Evolutionary conservation across 805 yeast genomes (phyloP), one percentile per base, ranked within the genome.

Genomic region (Ogataea pilisensis): DNA sequence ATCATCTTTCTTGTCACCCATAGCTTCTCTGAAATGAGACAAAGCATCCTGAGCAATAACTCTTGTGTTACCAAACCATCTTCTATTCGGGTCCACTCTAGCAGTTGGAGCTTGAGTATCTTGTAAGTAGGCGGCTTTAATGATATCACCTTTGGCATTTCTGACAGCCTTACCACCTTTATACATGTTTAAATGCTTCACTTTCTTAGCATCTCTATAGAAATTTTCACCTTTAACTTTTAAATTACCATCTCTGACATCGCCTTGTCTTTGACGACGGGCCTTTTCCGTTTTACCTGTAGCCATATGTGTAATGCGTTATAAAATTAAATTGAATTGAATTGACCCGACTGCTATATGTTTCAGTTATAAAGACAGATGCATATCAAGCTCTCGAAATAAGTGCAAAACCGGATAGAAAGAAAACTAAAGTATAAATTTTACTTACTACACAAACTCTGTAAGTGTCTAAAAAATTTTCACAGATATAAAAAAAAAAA

Each of bases 51-150:
- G 99, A 4, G 97, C 91, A 58, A 91, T 91, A 31, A 91, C 99
- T 59, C 99, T 78, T 12, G 99, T 88, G 66, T 89, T 93, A 36
- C 96, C 96, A 60, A 93, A 93, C 99, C 98, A 91, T 60, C 95
- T 79, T 63, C 96, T 78, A 64, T 91, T 91, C 6, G 99, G 98
- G 60, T 87, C 96, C 33, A 91, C 95, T 46, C 99, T 74, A 2
- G 98, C 98, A 49, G 72, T 78, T 12, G 98, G 98, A 22, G 85
- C 73, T 48, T 88, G 90, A 4, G 88, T 80, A 51, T 85, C 82
- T 63, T 91, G 99, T 43, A 91, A 74, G 22, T 79, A 81, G 16
- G 98, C 97, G 33, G 95, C 96, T 58, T 78, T 73, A 40, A 88
- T 75, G 44, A 90, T 75, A 25, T 89, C 96, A 58, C 98, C 98